Percentiles rank a stretch among this genome's conserved stretches.
These are phyloP conservation scores for Xanthoceras sorbifolium DNA, from an alignment of 345 rosid species.

Conservation along the genomic window DNA sequence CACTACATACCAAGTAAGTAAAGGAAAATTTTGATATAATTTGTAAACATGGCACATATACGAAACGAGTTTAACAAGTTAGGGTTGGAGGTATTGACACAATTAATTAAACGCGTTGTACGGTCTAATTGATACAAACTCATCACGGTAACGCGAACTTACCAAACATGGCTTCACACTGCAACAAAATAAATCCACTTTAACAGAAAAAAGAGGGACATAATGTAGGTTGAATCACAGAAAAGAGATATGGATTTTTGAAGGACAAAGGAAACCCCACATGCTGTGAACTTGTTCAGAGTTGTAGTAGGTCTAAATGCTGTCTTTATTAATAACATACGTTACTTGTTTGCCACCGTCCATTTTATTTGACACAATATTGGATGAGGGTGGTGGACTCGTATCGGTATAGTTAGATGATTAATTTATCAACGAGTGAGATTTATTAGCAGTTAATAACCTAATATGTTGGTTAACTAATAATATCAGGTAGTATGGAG, in stretches of 20 bases:
- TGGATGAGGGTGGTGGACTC: too few species aligned
- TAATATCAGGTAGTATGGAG: too few species aligned
- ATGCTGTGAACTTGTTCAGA: not conserved
- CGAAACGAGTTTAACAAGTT: not conserved
- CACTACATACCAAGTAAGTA: too few species aligned
- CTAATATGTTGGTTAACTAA: too few species aligned
- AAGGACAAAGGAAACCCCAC: conserved; percentile 10
- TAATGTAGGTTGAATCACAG: not conserved
- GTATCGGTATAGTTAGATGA: too few species aligned
- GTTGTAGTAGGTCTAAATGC: not conserved
- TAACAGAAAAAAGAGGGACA: not conserved
- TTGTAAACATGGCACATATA: not conserved
- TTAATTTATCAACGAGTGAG: too few species aligned
- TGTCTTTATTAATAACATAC: conserved; percentile 6
- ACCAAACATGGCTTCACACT: too few species aligned
- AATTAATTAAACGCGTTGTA: not conserved
- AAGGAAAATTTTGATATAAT: too few species aligned
- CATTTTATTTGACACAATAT: not conserved
- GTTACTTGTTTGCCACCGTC: not conserved
- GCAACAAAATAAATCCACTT: too few species aligned
- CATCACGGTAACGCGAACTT: too few species aligned
- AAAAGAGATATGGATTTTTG: not conserved
- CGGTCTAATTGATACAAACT: too few species aligned
- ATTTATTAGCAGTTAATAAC: too few species aligned
- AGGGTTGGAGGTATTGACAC: not conserved